phyloP scores from a whole-genome alignment of 169 alveolate genomes.

The Cryptosporidium sp. region DNA sequence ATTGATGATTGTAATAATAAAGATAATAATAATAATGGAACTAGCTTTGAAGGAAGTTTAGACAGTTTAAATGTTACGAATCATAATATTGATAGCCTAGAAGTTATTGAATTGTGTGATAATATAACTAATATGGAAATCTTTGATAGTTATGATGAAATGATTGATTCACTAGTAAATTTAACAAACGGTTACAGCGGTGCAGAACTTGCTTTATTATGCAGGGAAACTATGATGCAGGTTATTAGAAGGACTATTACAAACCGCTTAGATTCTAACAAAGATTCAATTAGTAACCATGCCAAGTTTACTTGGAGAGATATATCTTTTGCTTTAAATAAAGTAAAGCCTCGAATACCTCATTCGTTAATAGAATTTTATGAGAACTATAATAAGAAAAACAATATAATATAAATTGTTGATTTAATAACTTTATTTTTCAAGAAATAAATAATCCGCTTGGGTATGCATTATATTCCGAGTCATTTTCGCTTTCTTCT shows the following conservation, averaged over 20 bases:
- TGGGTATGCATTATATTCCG: not conserved
- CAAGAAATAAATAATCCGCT: not conserved
- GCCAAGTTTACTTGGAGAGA: constrained; percentile 74
- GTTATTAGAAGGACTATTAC: constrained; percentile 73
- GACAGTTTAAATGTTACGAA: not conserved
- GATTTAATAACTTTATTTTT: too few relatives aligned
- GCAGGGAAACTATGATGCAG: constrained; percentile 92
- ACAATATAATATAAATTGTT: constrained; percentile 36
- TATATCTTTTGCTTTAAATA: constrained; percentile 75
- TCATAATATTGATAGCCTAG: constrained; percentile 72
- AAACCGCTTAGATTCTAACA: constrained; percentile 17
- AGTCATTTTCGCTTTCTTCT: not conserved
- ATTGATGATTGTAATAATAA: not conserved
- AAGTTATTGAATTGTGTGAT: constrained; percentile 86
- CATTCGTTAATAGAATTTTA: constrained; percentile 77
- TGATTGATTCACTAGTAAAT: constrained; percentile 89
- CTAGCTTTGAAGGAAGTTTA: not conserved
- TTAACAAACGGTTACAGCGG: constrained; percentile 96
- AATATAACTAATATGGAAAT: constrained; percentile 88
- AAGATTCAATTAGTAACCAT: constrained; percentile 17
- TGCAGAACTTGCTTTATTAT: constrained; percentile 91
- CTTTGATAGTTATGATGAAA: constrained; percentile 85
- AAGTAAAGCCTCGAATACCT: constrained; percentile 80
- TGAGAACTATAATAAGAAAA: constrained; percentile 75
- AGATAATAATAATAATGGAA: constrained; percentile 28